phyloP scores from a whole-genome alignment of 805 yeast genomes.

The Candida loeiensis region DNA sequence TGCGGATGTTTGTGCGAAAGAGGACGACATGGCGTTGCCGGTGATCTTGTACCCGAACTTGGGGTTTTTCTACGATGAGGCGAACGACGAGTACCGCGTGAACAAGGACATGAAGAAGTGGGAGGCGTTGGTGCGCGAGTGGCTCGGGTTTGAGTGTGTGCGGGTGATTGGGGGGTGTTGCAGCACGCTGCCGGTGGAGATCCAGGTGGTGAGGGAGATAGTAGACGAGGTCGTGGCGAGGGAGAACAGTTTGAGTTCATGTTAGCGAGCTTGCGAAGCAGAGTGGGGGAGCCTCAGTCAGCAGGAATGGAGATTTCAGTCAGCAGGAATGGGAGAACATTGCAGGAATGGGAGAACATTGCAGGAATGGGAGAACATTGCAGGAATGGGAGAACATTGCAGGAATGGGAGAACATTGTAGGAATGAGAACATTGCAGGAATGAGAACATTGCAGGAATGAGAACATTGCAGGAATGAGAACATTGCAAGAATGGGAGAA shows the following conservation, averaged over 20 bases:
- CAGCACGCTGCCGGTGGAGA: constrained; percentile 57
- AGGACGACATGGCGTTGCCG: constrained; percentile 25
- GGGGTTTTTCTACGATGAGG: constrained; percentile 61
- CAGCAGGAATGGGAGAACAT: no score
- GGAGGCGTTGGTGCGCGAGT: constrained; percentile 34
- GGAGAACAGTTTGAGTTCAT: background rate
- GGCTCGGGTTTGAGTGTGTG: constrained; percentile 43
- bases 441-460: no score
- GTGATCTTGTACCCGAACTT: constrained; percentile 70
- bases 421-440: no score
- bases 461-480: no score
- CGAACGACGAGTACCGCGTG: constrained; percentile 28
- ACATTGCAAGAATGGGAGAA: no score
- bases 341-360: no score
- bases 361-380: no score
- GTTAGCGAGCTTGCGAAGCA: no score
- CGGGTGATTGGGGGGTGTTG: constrained; percentile 72
- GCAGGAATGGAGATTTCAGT: no score
- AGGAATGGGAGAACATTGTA: no score
- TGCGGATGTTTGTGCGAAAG: constrained; percentile 12
- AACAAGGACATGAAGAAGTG: constrained; percentile 28
- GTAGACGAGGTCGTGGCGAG: constrained; percentile 2
- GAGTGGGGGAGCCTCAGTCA: no score
- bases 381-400: no score
- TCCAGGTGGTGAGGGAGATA: constrained; percentile 14